Percentiles rank a stretch among this genome's conserved stretches.
Evolutionary conservation across 106 monocot species (phyloP).

Genomic region (Posidonia australis): DNA sequence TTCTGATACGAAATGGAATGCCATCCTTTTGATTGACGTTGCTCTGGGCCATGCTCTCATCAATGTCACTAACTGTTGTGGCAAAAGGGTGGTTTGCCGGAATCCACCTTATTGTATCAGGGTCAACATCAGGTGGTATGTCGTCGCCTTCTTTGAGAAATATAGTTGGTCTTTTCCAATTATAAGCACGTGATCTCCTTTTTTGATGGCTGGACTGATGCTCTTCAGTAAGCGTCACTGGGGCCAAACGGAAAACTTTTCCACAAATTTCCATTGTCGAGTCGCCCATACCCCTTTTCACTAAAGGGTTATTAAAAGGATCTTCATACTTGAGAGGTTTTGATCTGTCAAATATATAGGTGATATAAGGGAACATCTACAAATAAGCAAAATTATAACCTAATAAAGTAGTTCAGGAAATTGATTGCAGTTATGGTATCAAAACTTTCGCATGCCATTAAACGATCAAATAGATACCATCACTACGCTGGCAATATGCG

Average conservation of each 20-base stretch:
- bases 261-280: slow-evolving; percentile 81
- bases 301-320: slow-evolving; percentile 88
- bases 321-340: slow-evolving; percentile 72
- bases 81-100: slow-evolving; percentile 95
- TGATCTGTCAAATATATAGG: slow-evolving; percentile 35
- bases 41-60: slow-evolving; percentile 53
- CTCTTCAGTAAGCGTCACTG: slow-evolving; percentile 70
- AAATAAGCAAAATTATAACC: not conserved
- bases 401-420: not conserved
- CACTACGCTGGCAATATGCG: no score
- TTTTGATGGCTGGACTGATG: slow-evolving; percentile 63
- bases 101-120: slow-evolving; percentile 77
- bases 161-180: slow-evolving; percentile 82
- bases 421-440: not conserved
- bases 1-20: slow-evolving; percentile 75
- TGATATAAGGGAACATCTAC: not conserved
- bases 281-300: slow-evolving; percentile 51
- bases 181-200: slow-evolving; percentile 71
- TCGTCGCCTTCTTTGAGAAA: slow-evolving; percentile 95
- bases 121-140: slow-evolving; percentile 73
- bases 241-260: slow-evolving; percentile 74
- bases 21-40: slow-evolving; percentile 89
- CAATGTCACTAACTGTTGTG: slow-evolving; percentile 60
- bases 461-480: no score
- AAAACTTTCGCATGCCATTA: no score